These are phyloP conservation scores for Hansfordia pulvinata DNA, from an alignment of 2,329 filamentous ascomycete species.

Conservation along the genomic window DNA sequence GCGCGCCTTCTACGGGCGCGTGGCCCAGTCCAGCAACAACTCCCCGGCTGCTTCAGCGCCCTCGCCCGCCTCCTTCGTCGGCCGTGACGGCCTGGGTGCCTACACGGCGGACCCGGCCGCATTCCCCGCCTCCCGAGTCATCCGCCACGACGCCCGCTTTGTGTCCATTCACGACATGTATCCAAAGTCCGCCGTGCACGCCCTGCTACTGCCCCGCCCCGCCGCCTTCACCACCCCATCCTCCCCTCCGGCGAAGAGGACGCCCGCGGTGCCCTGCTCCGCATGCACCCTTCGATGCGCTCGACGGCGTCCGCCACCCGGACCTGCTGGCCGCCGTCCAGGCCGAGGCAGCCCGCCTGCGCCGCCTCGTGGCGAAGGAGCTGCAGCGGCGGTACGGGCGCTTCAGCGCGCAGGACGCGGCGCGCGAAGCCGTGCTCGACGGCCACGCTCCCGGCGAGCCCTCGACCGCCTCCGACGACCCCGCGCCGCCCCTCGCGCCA, in stretches of 20 bases:
- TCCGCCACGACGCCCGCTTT: slow-evolving; percentile 55
- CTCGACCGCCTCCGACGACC: slow-evolving; percentile 24
- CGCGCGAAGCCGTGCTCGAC: slow-evolving; percentile 53
- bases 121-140: slow-evolving; percentile 42
- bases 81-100: slow-evolving; percentile 46
- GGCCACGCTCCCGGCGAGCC: slow-evolving; percentile 32
- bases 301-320: slow-evolving; percentile 33
- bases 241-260: slow-evolving; percentile 75
- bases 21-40: slow-evolving; percentile 1
- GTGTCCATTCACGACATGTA: slow-evolving; percentile 73
- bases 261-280: no score
- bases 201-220: slow-evolving; percentile 75
- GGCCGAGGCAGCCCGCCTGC: slow-evolving; percentile 46
- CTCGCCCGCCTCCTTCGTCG: slow-evolving; percentile 17
- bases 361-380: slow-evolving; percentile 56
- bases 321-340: slow-evolving; percentile 54
- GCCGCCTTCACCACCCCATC: slow-evolving; percentile 37
- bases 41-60: slow-evolving; percentile 6
- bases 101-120: slow-evolving; percentile 53
- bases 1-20: no score
- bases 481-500: slow-evolving; percentile 37
- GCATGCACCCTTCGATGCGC: background rate
- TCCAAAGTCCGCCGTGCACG: slow-evolving; percentile 75
- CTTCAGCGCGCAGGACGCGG: slow-evolving; percentile 47
- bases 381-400: slow-evolving; percentile 55